Base-by-base conservation (phyloP, 2,329 filamentous ascomycete genomes). In the Penicillium aurantiogriseum region DNA sequence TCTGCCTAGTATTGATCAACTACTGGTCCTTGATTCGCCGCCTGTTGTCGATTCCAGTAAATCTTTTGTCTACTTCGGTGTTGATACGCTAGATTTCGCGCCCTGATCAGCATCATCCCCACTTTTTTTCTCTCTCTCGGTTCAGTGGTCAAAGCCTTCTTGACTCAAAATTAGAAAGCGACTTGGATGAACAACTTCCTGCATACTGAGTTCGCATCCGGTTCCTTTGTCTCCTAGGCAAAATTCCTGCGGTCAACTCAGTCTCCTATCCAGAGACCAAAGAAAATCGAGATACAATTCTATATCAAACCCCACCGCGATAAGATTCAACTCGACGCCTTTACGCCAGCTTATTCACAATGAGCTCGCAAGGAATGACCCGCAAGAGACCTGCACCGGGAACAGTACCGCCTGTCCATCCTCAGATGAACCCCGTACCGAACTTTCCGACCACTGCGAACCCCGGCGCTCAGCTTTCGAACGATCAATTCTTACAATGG, bases 311-410 rank as follows among this genome's bases (percentile, higher is more conserved):
- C 47, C 31, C 29, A 55, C 48, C 57, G 50, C 53, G 59, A 58
- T 50, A 54, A 58, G 52, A 54, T 50, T 27, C 35, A 53, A 48
- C 43, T 25, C 35, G 50, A 48, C 43, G 29, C 36, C 54, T 48
- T 35, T 35, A 43, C 54, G 42, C 42, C 42, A 40, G 27, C 19
- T 15, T 29, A 27, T 59, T 61, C 60, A 64, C 52, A 55, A 78
- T 77, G 76, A 69, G 72, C 52, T 73, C 76, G 23, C 76, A 79
- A 70, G 72, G 74, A 49, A 68, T 76, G 42, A 77, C 76, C 51
- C 80, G 89, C 74, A 94, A 94, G 79, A 83, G 90, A 73, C 81
- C 88, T 65, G 89, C 90, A 46, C 88, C 90, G 56, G 89, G 88
- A 71, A 79, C 87, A 60, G 82, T 85, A 38, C 88, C 90, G n/a